Evolutionary conservation across 169 alveolate genomes (phyloP).

Genomic region (Besnoitia besnoiti): DNA sequence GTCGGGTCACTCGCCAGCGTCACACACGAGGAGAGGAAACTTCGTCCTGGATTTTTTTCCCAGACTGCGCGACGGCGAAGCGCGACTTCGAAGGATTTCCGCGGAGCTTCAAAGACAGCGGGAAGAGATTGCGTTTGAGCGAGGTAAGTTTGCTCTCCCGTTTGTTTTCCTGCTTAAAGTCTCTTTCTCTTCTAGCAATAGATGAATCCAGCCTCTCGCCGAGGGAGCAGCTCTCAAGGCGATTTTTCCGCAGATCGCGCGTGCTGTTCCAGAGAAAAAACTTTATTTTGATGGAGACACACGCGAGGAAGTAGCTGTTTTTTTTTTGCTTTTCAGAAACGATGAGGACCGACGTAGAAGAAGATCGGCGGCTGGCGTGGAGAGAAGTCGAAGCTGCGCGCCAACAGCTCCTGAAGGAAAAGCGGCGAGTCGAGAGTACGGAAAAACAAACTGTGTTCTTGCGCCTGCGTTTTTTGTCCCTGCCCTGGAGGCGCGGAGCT

Average conservation of each 20-base stretch:
- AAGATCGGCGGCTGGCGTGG: background rate
- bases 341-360: background rate
- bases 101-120: background rate
- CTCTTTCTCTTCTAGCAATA: background rate
- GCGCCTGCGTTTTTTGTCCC: background rate
- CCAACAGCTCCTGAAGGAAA: background rate
- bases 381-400: background rate
- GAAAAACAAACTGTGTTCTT: background rate
- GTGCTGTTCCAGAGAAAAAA: no score
- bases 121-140: background rate
- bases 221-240: no score
- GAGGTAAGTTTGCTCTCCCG: no score
- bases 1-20: no score
- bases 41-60: background rate
- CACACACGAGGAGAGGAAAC: no score
- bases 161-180: background rate
- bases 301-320: no score
- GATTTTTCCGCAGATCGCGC: no score
- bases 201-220: no score
- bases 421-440: background rate
- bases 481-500: no score
- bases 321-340: background rate
- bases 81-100: background rate
- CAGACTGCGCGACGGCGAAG: conserved; percentile 33
- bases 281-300: no score